Percentiles rank a stretch among this genome's conserved stretches.
Conservation (phyloP, 208 protist species). For the Wallacemonas rigidus region DNA sequence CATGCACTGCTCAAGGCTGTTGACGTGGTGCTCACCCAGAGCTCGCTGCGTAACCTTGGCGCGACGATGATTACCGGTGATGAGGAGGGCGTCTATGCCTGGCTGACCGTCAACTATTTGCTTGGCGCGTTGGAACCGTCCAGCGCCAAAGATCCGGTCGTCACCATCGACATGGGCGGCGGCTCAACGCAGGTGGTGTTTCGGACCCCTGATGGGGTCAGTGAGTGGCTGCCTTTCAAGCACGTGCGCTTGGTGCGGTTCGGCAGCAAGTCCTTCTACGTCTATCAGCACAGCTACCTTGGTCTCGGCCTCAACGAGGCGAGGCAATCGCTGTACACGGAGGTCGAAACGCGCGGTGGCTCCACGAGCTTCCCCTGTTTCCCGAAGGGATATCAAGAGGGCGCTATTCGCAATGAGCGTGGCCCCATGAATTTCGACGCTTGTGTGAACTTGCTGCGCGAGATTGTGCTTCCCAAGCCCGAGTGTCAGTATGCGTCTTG, state of each 20-base stretch:
- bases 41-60: constrained; percentile 33
- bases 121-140: constrained; percentile 23
- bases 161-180: constrained; percentile 84
- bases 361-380: constrained; percentile 31
- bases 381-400: constrained; percentile 18
- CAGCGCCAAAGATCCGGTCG: constrained; percentile 6
- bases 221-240: constrained; percentile 45
- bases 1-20: constrained; percentile 40
- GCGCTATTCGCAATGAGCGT: constrained; percentile 13
- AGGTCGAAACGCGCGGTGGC: constrained; percentile 6
- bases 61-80: constrained; percentile 58
- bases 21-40: constrained; percentile 14
- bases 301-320: constrained; percentile 78
- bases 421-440: constrained; percentile 27
- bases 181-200: constrained; percentile 83
- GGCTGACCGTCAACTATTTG: constrained; percentile 88
- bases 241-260: constrained; percentile 7
- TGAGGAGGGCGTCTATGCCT: constrained; percentile 78
- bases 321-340: constrained; percentile 24
- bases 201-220: constrained; percentile 24
- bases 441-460: constrained; percentile 23
- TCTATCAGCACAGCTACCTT: constrained; percentile 83
- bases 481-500: constrained; percentile 42
- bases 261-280: constrained; percentile 27
- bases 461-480: constrained; percentile 22